Evolutionary conservation across 768 basidiomycete genomes (phyloP).

Genomic region (Kwoniella sp.): DNA sequence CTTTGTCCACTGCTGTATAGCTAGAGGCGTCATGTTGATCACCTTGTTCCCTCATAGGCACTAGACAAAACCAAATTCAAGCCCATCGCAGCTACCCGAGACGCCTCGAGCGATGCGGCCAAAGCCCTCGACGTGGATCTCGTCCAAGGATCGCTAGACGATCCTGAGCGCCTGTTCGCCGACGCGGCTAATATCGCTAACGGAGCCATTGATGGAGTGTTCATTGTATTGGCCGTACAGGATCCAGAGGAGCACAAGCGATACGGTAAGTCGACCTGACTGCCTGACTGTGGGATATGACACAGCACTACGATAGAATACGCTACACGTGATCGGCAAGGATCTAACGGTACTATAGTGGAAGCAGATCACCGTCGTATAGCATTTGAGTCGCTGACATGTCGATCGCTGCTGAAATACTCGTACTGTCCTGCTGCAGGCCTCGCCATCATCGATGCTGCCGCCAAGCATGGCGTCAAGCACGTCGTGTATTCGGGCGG

Average conservation of each 20-base stretch:
- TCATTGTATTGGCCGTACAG: background rate
- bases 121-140: slow-evolving; percentile 18
- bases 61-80: slow-evolving; percentile 16
- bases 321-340: no score
- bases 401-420: background rate
- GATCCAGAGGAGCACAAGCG: background rate
- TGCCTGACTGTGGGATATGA: no score
- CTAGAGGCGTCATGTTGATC: background rate
- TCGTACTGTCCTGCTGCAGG: background rate
- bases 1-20: no score
- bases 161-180: slow-evolving; percentile 18
- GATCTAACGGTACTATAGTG: no score
- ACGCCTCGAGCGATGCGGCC: slow-evolving; percentile 14
- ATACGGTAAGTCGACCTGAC: background rate
- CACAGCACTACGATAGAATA: no score
- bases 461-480: slow-evolving; percentile 23
- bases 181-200: no score
- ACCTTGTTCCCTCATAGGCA: background rate
- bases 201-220: slow-evolving; percentile 10
- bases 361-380: no score
- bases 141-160: slow-evolving; percentile 21
- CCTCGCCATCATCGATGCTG: slow-evolving; percentile 5
- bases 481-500: slow-evolving; percentile 29
- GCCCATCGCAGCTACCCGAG: slow-evolving; percentile 27
- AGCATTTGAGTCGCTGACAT: no score